Conservation (phyloP, 495 filamentous ascomycete genomes). For the Penicillium mononematosum region DNA sequence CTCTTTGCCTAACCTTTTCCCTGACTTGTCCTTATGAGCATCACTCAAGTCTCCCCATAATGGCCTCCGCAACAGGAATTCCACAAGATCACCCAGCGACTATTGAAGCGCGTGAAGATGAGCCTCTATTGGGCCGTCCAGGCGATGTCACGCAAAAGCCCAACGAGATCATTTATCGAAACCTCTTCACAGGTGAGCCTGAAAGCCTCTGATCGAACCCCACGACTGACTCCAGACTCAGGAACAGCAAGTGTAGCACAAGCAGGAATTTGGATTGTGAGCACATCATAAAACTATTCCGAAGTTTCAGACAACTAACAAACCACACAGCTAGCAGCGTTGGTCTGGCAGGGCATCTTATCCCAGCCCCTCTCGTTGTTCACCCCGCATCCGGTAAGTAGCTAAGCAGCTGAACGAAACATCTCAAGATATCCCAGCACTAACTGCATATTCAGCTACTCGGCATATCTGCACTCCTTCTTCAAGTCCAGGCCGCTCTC, state of each 20-base stretch:
- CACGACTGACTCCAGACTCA: slow-evolving; percentile 25
- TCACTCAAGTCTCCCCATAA: neutral
- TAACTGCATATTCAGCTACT: slow-evolving; percentile 52
- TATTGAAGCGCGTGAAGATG: slow-evolving; percentile 54
- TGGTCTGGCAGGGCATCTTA: slow-evolving; percentile 75
- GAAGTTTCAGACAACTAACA: slow-evolving; percentile 14
- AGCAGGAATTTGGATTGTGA: slow-evolving; percentile 63
- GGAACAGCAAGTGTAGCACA: slow-evolving; percentile 71
- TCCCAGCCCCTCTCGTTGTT: slow-evolving; percentile 67
- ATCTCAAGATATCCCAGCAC: neutral
- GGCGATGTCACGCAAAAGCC: slow-evolving; percentile 72
- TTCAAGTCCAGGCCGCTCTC: slow-evolving; percentile 75
- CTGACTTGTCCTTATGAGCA: neutral
- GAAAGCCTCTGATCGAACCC: neutral
- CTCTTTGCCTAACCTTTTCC: neutral
- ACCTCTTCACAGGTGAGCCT: slow-evolving; percentile 71
- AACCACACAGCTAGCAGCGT: slow-evolving; percentile 57
- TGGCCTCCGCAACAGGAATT: slow-evolving; percentile 37
- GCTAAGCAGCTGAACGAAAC: neutral
- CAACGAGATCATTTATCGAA: slow-evolving; percentile 59
- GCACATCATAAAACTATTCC: slow-evolving; percentile 12
- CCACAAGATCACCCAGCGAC: slow-evolving; percentile 36
- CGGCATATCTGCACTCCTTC: slow-evolving; percentile 69
- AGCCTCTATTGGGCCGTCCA: slow-evolving; percentile 72
- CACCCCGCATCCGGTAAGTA: slow-evolving; percentile 72